Percentiles rank a stretch among this genome's conserved stretches.
phyloP scores from a whole-genome alignment of 352 stramenopile species.

The Phytopythium mirpurense region DNA sequence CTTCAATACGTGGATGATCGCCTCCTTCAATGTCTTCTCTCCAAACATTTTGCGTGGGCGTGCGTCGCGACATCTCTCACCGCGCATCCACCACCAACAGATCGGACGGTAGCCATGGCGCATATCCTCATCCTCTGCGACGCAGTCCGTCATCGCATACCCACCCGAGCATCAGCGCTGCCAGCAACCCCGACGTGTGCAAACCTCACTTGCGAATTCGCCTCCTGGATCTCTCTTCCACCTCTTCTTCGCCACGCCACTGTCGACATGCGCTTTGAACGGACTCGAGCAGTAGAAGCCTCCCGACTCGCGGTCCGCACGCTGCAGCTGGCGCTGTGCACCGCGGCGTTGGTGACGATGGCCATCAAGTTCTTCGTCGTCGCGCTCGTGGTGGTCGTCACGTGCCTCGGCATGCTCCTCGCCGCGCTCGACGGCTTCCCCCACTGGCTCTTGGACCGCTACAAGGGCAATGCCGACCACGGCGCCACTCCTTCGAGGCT shows the following conservation, averaged over 20 bases:
- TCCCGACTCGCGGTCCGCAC: background rate
- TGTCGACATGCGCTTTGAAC: background rate
- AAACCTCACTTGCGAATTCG: slow-evolving; percentile 1
- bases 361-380: slow-evolving; percentile 6
- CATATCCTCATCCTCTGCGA: too few relatives aligned
- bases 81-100: too few relatives aligned
- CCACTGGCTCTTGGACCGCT: background rate
- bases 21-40: too few relatives aligned
- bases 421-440: background rate
- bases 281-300: background rate
- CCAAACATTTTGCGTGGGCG: too few relatives aligned
- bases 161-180: too few relatives aligned
- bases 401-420: slow-evolving; percentile 1
- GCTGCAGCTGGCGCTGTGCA: slow-evolving; percentile 4
- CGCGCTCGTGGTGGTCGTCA: slow-evolving; percentile 1
- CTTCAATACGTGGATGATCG: too few relatives aligned
- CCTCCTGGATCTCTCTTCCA: background rate
- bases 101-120: too few relatives aligned
- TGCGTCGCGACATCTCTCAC: too few relatives aligned
- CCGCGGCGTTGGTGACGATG: slow-evolving; percentile 3
- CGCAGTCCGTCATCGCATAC: too few relatives aligned
- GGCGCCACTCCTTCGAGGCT: background rate
- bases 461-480: background rate
- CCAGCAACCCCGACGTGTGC: too few relatives aligned
- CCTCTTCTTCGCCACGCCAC: background rate